A percentile compares a stretch with the other conserved stretches of the same genome.
Evolutionary conservation across 805 yeast genomes (phyloP).

Genomic region (Pichia phayaonensis): DNA sequence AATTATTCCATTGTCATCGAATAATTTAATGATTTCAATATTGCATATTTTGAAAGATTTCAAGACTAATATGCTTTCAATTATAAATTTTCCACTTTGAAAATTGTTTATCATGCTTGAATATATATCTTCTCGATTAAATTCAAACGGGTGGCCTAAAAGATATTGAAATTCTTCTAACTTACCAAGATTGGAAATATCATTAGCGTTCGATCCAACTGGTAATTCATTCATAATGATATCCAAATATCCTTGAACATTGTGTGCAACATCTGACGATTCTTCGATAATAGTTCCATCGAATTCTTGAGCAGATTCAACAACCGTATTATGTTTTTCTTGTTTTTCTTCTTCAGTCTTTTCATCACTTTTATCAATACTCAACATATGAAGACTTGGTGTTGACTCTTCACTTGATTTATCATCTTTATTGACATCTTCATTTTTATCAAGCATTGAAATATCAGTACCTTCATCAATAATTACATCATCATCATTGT

Average conservation of each 20-base stretch:
- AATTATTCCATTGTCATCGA: background rate
- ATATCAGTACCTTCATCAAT: conserved; percentile 1
- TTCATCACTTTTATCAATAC: conserved; percentile 5
- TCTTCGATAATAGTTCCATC: background rate
- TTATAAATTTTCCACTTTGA: background rate
- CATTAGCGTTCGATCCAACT: background rate
- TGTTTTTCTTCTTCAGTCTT: background rate
- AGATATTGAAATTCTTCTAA: background rate
- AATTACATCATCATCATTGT: background rate
- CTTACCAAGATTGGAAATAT: background rate
- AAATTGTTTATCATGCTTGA: background rate
- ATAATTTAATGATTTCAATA: background rate
- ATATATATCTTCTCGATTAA: background rate
- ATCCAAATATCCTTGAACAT: conserved; percentile 5
- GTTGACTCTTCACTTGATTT: conserved; percentile 11
- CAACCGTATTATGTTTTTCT: background rate
- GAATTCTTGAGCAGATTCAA: background rate
- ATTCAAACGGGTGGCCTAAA: background rate
- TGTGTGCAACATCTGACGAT: conserved; percentile 4
- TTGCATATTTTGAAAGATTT: background rate
- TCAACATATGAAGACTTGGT: conserved; percentile 12
- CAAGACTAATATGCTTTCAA: background rate
- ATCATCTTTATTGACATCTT: background rate
- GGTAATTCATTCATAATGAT: background rate
- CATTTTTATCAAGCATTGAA: background rate